These are phyloP conservation scores for Calamus simplicifolius DNA, from an alignment of 176 grass and related monocot genomes.

Conservation along the genomic window DNA sequence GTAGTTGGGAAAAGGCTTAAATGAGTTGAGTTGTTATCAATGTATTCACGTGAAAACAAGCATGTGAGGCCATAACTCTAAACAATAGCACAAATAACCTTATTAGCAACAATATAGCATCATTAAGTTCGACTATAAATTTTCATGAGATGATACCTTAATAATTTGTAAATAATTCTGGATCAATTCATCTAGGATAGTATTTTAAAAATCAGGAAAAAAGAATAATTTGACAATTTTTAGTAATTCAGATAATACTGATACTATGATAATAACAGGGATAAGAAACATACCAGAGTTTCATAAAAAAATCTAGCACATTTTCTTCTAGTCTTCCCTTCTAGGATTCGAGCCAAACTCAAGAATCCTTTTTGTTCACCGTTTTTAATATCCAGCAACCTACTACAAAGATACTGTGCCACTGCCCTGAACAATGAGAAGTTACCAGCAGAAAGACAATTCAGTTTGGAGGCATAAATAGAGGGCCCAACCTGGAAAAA, in stretches of 20 bases:
- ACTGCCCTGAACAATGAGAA: conserved; percentile 41
- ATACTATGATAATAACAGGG: background rate
- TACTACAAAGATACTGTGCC: conserved; percentile 38
- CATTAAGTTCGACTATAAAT: too few species aligned
- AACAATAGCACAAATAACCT: too few species aligned
- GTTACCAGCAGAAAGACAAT: conserved; percentile 5
- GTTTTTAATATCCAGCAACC: conserved; percentile 29
- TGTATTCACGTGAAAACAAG: too few species aligned
- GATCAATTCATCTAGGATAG: too few species aligned
- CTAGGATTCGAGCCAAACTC: conserved; percentile 38
- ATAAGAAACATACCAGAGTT: conserved; percentile 51
- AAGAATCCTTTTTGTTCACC: conserved; percentile 24
- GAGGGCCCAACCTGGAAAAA: background rate
- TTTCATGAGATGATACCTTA: too few species aligned
- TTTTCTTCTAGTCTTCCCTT: conserved; percentile 50
- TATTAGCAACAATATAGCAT: too few species aligned
- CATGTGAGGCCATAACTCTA: too few species aligned
- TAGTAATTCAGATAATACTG: too few species aligned
- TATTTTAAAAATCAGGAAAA: background rate
- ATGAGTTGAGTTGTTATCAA: too few species aligned
- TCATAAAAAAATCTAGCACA: conserved; percentile 85
- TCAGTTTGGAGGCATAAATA: background rate
- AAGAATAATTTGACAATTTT: background rate
- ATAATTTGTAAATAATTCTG: too few species aligned
- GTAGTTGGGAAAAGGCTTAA: too few species aligned